A percentile compares a stretch with the other conserved stretches of the same genome.
Evolutionary conservation across 306 rosid genomes (phyloP).

Genomic region (Dryas drummondii): DNA sequence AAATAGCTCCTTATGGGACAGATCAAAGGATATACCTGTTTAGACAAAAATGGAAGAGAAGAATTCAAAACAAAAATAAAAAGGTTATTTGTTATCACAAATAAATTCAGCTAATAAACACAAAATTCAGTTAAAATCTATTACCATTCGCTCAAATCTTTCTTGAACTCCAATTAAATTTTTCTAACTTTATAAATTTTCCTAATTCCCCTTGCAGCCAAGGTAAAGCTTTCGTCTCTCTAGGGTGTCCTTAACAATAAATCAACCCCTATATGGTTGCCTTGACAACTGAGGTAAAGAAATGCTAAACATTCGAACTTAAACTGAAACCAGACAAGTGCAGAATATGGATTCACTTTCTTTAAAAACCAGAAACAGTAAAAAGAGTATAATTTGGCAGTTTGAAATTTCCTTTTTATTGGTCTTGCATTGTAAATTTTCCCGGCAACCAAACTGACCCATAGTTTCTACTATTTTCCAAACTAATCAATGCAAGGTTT

Average conservation of each 20-base stretch:
- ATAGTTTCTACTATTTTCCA: too few species aligned
- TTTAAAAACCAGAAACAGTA: not conserved
- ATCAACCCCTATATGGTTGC: not conserved
- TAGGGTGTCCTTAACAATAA: not conserved
- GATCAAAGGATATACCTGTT: conserved; percentile 80
- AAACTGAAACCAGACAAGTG: not conserved
- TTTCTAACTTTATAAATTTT: too few species aligned
- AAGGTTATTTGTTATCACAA: not conserved
- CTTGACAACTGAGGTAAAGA: not conserved
- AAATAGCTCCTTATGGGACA: conserved; percentile 74
- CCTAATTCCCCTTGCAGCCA: not conserved
- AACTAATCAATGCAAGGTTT: too few species aligned
- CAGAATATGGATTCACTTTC: not conserved
- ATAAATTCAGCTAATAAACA: not conserved
- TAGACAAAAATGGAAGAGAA: not conserved
- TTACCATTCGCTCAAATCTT: not conserved
- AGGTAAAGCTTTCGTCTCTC: not conserved
- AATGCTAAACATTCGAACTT: not conserved
- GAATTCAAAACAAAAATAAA: not conserved
- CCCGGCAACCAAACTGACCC: not conserved
- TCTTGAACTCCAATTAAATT: not conserved
- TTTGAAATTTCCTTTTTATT: not conserved
- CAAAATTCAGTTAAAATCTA: not conserved
- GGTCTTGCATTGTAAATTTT: not conserved
- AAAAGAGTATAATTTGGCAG: not conserved